These are phyloP conservation scores for Phytophthora rubi DNA, from an alignment of 352 stramenopile genomes.

Conservation along the genomic window DNA sequence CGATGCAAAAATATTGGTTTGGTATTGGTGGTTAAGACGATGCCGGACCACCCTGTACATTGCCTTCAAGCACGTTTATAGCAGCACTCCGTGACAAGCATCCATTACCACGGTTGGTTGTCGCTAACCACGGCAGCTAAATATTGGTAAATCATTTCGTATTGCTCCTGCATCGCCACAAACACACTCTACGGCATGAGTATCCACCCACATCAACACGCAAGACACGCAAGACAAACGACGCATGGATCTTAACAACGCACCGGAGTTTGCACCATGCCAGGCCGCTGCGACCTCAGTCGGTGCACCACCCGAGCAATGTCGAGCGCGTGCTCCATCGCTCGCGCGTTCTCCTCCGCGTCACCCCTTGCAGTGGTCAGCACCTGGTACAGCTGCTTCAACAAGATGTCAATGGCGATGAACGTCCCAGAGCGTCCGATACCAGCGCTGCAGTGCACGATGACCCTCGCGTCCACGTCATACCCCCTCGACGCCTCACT, in stretches of 20 bases:
- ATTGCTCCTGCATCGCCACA: constrained; percentile 66
- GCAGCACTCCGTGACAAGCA: background rate
- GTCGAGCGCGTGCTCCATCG: constrained; percentile 53
- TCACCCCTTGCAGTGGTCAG: constrained; percentile 10
- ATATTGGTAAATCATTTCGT: constrained; percentile 88
- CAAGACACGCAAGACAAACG: too few relatives aligned
- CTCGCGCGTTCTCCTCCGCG: constrained; percentile 27
- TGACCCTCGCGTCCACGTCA: constrained; percentile 41
- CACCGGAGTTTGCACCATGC: constrained; percentile 87
- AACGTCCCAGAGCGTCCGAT: constrained; percentile 86
- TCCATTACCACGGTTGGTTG: constrained; percentile 57
- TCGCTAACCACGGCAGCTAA: constrained; percentile 67
- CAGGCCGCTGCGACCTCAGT: constrained; percentile 72
- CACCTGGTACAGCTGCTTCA: constrained; percentile 57
- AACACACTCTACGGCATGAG: background rate
- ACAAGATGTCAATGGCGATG: constrained; percentile 84
- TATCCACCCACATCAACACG: background rate
- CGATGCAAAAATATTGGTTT: background rate
- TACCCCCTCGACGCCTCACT: constrained; percentile 31
- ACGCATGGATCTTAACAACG: constrained; percentile 14
- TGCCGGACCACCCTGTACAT: constrained; percentile 1
- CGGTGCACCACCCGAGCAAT: constrained; percentile 63
- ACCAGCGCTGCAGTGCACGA: constrained; percentile 84
- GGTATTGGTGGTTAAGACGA: constrained; percentile 3
- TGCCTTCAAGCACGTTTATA: background rate